Conservation (phyloP, 768 basidiomycete species). For the Infundibulicybe gibba region DNA sequence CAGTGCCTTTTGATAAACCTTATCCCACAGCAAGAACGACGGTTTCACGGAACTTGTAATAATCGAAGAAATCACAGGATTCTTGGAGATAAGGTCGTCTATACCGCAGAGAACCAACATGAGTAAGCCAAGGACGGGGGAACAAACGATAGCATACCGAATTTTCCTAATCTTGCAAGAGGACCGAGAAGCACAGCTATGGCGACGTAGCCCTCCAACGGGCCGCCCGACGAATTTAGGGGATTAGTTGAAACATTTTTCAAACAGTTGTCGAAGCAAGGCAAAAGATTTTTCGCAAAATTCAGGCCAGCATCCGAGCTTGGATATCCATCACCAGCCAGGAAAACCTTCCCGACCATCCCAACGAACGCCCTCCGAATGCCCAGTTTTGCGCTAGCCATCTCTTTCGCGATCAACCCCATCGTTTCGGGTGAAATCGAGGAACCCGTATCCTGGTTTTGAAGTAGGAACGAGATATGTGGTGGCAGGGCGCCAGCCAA, state of each 20-base stretch:
- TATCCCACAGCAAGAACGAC: constrained; percentile 86
- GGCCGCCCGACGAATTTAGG: constrained; percentile 54
- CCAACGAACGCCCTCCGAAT: constrained; percentile 59
- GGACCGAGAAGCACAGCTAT: constrained; percentile 66
- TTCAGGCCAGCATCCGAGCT: constrained; percentile 37
- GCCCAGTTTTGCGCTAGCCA: constrained; percentile 61
- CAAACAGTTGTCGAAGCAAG: constrained; percentile 65
- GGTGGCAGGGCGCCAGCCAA: constrained; percentile 51
- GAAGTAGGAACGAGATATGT: constrained; percentile 59
- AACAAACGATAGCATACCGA: constrained; percentile 39
- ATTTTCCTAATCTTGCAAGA: constrained; percentile 41
- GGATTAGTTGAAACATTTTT: constrained; percentile 65
- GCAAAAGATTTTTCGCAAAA: constrained; percentile 53
- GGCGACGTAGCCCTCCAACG: constrained; percentile 85
- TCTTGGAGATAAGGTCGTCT: constrained; percentile 47
- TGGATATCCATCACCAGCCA: constrained; percentile 39
- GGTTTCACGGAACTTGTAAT: constrained; percentile 57
- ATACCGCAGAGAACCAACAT: constrained; percentile 3
- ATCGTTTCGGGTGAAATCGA: constrained; percentile 41
- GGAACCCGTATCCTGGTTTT: constrained; percentile 17
- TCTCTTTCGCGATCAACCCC: constrained; percentile 63
- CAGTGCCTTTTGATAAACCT: constrained; percentile 74
- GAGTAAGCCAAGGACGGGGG: neutral
- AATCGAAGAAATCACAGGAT: constrained; percentile 45
- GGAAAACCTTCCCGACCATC: constrained; percentile 55